phyloP scores from a whole-genome alignment of 441 rosid genomes.

The Melianthus villosus region DNA sequence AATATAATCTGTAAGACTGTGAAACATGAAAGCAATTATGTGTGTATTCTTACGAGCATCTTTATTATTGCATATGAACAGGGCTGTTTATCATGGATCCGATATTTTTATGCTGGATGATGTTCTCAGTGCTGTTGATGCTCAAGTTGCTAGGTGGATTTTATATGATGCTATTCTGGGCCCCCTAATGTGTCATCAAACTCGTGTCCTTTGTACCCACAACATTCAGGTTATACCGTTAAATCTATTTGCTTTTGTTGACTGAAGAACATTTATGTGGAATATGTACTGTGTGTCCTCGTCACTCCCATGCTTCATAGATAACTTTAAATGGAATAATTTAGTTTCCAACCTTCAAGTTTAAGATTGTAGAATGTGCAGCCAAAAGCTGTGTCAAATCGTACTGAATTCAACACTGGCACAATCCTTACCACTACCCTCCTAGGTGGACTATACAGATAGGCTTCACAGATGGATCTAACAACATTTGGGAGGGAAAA shows the following conservation, averaged over 20 bases:
- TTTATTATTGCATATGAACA: slow-evolving; percentile 16
- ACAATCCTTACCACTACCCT: too few species aligned
- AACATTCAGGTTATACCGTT: slow-evolving; percentile 46
- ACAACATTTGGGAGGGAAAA: too few species aligned
- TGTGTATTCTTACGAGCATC: slow-evolving; percentile 6
- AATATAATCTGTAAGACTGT: slow-evolving; percentile 9
- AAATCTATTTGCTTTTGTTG: slow-evolving; percentile 3
- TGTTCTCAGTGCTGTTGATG: slow-evolving; percentile 89
- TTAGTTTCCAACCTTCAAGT: too few species aligned
- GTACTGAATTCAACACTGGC: too few species aligned
- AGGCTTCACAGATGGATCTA: too few species aligned
- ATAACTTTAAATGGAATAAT: too few species aligned
- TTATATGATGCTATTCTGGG: slow-evolving; percentile 57
- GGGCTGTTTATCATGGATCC: slow-evolving; percentile 68
- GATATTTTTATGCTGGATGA: slow-evolving; percentile 75
- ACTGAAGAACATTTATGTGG: background rate
- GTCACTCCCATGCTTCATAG: too few species aligned
- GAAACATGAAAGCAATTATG: slow-evolving; percentile 4
- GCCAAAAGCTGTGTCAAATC: too few species aligned
- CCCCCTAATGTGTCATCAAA: slow-evolving; percentile 39
- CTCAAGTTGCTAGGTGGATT: slow-evolving; percentile 81
- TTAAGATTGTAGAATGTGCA: too few species aligned
- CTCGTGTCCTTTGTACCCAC: slow-evolving; percentile 81
- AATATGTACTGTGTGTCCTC: background rate
- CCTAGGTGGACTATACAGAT: too few species aligned